Evolutionary conservation across 345 rosid genomes (phyloP).

Genomic region (Gossypium ekmanianum): DNA sequence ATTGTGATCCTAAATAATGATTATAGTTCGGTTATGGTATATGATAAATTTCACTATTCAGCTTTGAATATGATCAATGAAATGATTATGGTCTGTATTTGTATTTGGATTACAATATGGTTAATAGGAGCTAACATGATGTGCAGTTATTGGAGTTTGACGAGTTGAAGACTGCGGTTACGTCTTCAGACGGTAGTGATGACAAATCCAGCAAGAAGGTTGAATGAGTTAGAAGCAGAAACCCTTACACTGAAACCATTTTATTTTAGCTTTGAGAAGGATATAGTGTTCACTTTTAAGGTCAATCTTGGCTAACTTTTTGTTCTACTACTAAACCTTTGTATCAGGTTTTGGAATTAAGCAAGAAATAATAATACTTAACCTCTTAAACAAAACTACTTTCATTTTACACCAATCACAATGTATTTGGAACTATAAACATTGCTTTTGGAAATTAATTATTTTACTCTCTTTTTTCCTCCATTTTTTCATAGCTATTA

Average conservation of each 20-base stretch:
- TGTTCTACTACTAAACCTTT: slow-evolving; percentile 24
- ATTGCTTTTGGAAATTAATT: too few species aligned
- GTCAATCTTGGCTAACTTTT: slow-evolving; percentile 29
- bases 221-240: slow-evolving; percentile 20
- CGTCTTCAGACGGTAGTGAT: slow-evolving; percentile 29
- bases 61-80: neutral
- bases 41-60: neutral
- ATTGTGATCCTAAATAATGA: neutral
- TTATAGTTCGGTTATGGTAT: neutral
- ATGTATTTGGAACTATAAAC: neutral
- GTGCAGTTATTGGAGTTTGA: slow-evolving; percentile 90
- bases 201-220: slow-evolving; percentile 43
- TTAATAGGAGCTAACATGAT: neutral
- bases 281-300: slow-evolving; percentile 4
- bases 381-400: neutral
- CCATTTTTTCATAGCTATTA: too few species aligned
- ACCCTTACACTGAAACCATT: neutral
- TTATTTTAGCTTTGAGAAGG: neutral
- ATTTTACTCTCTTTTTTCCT: neutral
- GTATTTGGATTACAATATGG: neutral
- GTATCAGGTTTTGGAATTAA: slow-evolving; percentile 41
- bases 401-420: neutral
- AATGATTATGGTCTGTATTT: neutral
- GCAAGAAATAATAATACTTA: slow-evolving; percentile 26
- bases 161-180: slow-evolving; percentile 43